Evolutionary conservation across 2,329 filamentous ascomycete species (phyloP).

Genomic region (Hypoxylon sp.): DNA sequence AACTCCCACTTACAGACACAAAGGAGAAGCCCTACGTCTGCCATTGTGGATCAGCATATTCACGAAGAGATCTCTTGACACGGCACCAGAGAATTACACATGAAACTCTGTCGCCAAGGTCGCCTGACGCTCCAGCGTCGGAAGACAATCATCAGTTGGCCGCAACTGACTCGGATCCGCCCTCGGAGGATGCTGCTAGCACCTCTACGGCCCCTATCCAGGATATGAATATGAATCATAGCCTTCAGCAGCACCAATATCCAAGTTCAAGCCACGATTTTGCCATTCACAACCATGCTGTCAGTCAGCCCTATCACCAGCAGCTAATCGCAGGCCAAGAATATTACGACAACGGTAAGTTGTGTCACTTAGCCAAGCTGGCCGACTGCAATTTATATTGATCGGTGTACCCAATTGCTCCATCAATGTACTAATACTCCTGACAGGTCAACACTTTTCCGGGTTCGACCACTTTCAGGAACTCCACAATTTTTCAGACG

Average conservation of each 20-base stretch:
- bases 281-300: slow-evolving; percentile 43
- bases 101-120: slow-evolving; percentile 49
- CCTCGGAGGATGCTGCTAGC: slow-evolving; percentile 44
- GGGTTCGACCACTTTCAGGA: slow-evolving; percentile 48
- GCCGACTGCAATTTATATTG: slow-evolving; percentile 20
- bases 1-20: slow-evolving; percentile 54
- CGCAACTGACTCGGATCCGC: slow-evolving; percentile 48
- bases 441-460: slow-evolving; percentile 49
- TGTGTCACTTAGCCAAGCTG: slow-evolving; percentile 15
- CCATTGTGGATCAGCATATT: slow-evolving; percentile 60
- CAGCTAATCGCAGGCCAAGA: slow-evolving; percentile 48
- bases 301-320: slow-evolving; percentile 45
- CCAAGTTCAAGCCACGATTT: slow-evolving; percentile 43
- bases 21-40: slow-evolving; percentile 64
- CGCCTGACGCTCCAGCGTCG: slow-evolving; percentile 49
- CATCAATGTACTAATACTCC: slow-evolving; percentile 37
- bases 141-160: slow-evolving; percentile 49
- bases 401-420: slow-evolving; percentile 17
- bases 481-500: slow-evolving; percentile 44
- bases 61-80: slow-evolving; percentile 60
- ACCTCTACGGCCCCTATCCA: slow-evolving; percentile 53
- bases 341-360: slow-evolving; percentile 50
- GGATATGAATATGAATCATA: slow-evolving; percentile 51
- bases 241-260: slow-evolving; percentile 47
- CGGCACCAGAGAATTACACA: slow-evolving; percentile 60